phyloP scores from a whole-genome alignment of 2,329 filamentous ascomycete genomes.

The Diplodia mutila region DNA sequence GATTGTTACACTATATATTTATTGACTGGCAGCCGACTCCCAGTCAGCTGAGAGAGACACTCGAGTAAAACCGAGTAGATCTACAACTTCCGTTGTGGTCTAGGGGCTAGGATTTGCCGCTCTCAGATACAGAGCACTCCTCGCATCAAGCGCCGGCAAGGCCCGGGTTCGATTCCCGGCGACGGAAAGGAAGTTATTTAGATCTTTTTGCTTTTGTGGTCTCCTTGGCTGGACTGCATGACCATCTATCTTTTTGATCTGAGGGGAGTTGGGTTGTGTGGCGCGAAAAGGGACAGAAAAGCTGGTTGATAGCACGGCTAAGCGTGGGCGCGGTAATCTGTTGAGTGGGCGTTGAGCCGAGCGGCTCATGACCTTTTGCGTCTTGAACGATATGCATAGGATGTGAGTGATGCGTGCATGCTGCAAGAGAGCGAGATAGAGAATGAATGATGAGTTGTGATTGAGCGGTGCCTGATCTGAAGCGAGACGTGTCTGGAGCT shows the following conservation, averaged over 20 bases:
- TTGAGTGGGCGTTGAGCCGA: background rate
- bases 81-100: conserved; percentile 21
- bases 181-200: conserved; percentile 9
- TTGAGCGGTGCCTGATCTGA: conserved; percentile 17
- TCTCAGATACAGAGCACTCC: conserved; percentile 12
- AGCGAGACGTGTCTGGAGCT: conserved; percentile 11
- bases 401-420: background rate
- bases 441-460: background rate
- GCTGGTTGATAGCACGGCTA: background rate
- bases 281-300: background rate
- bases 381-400: background rate
- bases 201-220: background rate
- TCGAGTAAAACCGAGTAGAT: background rate
- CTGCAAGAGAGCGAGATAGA: background rate
- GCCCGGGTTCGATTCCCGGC: conserved; percentile 25
- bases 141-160: conserved; percentile 22
- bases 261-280: background rate
- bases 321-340: background rate
- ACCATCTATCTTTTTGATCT: background rate
- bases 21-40: too few relatives aligned
- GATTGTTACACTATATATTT: too few relatives aligned
- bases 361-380: background rate
- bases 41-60: background rate
- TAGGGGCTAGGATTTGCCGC: conserved; percentile 25
- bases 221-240: too few relatives aligned